Conservation (phyloP, 176 grass and related monocot species). For the Eragrostis nindensis region DNA sequence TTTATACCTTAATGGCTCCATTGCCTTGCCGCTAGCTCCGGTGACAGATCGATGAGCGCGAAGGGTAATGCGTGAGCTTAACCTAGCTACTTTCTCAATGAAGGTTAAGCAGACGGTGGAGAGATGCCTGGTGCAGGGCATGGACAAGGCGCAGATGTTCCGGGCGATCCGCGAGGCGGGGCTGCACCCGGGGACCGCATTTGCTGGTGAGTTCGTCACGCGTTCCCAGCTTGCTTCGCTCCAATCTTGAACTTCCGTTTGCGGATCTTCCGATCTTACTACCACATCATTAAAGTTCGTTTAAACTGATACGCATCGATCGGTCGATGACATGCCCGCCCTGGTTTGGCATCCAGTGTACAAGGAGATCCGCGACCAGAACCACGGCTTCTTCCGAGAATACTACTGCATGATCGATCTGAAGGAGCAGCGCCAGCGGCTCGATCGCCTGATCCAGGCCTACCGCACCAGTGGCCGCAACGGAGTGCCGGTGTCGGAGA, state of each 20-base stretch:
- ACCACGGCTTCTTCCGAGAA: not conserved
- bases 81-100: not conserved
- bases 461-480: not conserved
- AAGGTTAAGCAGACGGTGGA: constrained; percentile 11
- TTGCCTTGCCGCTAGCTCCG: too few species aligned
- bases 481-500: not conserved
- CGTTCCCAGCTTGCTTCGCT: too few species aligned
- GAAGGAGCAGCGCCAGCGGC: not conserved
- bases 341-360: not conserved
- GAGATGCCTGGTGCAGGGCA: constrained; percentile 11
- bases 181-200: not conserved
- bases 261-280: too few species aligned
- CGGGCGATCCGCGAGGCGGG: not conserved
- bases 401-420: not conserved
- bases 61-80: not conserved
- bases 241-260: not conserved
- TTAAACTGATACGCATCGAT: not conserved
- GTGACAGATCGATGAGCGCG: too few species aligned
- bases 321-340: not conserved
- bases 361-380: constrained; percentile 13
- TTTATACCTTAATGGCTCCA: too few species aligned
- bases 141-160: constrained; percentile 15
- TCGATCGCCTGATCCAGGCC: not conserved
- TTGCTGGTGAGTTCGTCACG: not conserved
- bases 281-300: too few species aligned